Percentiles rank a stretch among this genome's conserved stretches.
phyloP scores from a whole-genome alignment of 345 rosid genomes.

The Populus euphratica region DNA sequence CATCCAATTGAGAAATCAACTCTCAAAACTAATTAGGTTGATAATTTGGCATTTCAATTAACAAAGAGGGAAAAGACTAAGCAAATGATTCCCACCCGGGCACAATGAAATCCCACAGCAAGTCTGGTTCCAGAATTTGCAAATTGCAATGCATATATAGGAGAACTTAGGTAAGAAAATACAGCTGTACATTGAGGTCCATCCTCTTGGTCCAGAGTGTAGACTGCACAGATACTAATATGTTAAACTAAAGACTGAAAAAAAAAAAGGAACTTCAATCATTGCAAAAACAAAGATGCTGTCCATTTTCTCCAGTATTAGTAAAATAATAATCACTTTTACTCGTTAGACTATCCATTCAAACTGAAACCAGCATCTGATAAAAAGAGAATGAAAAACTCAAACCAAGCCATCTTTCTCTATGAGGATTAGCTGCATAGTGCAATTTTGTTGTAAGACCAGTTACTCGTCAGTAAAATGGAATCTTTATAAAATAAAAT shows the following conservation, averaged over 20 bases:
- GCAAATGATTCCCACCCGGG: conserved; percentile 49
- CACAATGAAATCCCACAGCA: conserved; percentile 78
- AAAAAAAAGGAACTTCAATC: conserved; percentile 2
- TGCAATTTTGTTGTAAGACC: background rate
- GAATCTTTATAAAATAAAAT: background rate
- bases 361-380: background rate
- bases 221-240: conserved; percentile 41
- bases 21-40: background rate
- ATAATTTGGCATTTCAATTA: background rate
- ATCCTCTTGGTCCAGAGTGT: conserved; percentile 48
- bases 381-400: background rate
- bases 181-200: conserved; percentile 66
- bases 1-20: conserved; percentile 1
- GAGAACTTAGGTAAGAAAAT: conserved; percentile 59
- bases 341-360: background rate
- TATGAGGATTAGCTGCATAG: background rate
- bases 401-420: background rate
- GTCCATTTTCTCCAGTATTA: background rate
- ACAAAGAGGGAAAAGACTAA: background rate
- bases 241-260: conserved; percentile 5
- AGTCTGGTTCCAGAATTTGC: conserved; percentile 54
- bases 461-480: background rate
- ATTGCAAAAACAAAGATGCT: background rate
- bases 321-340: background rate
- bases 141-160: conserved; percentile 48